Evolutionary conservation across 371 early-diverging fungal species (phyloP).

Genomic region (Mucor plumbeus): DNA sequence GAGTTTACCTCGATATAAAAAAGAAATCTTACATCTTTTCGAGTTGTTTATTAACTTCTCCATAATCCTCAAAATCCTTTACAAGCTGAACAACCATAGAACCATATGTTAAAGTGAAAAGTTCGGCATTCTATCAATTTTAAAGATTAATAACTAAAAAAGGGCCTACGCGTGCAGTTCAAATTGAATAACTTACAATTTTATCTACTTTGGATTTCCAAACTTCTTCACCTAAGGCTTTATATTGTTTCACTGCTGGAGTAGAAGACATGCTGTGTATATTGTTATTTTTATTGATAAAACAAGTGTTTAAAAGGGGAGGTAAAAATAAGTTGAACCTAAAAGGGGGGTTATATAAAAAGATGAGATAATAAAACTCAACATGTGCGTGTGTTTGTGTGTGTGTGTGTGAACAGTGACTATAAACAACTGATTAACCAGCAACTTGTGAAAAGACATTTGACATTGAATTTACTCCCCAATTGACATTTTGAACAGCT

Average conservation of each 20-base stretch:
- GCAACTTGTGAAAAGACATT: constrained; percentile 42
- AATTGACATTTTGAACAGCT: constrained; percentile 34
- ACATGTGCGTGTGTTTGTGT: neutral
- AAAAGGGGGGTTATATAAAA: neutral
- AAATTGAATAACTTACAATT: constrained; percentile 67
- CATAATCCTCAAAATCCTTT: constrained; percentile 93
- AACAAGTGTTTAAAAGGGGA: neutral
- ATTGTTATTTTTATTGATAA: neutral
- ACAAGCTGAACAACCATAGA: constrained; percentile 94
- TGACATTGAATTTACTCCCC: constrained; percentile 35
- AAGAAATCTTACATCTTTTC: constrained; percentile 85
- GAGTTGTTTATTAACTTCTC: constrained; percentile 93
- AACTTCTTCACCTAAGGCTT: constrained; percentile 88
- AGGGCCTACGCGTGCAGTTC: neutral
- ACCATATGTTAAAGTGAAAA: constrained; percentile 98
- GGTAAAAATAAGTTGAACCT: neutral
- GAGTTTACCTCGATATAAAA: neutral
- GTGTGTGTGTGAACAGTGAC: constrained; percentile 1
- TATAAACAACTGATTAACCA: constrained; percentile 4
- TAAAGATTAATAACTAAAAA: neutral
- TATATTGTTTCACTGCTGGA: constrained; percentile 69
- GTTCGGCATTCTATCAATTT: constrained; percentile 79
- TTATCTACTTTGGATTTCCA: constrained; percentile 95
- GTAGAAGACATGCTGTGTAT: constrained; percentile 37
- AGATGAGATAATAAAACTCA: neutral